Evolutionary conservation across 1,139 yeast genomes (phyloP), one percentile per base, ranked within the genome.

Genomic region (Eremothecium cymbalariae): DNA sequence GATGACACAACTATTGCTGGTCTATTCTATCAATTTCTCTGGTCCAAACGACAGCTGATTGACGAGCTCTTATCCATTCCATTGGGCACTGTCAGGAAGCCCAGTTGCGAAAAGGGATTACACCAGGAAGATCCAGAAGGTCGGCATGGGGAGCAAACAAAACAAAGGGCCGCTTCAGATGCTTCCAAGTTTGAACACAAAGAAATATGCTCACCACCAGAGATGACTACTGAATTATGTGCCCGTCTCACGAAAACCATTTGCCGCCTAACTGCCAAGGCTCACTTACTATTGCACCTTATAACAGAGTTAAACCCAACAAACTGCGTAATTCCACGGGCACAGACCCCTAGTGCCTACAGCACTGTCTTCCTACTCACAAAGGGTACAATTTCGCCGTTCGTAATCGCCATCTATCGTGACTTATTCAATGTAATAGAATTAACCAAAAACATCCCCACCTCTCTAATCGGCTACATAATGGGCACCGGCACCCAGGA

Each of bases 301-400:
- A 41, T 44, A 8, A 44, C 50, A 46, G 48, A 47, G 30, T 31
- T 46, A 18, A 55, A 55, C 32, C 55, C 57, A 2, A 52, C 55
- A 2, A 55, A 54, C 36, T 46, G 53, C 33, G 48, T 55, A 20
- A 55, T 7, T 8, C 25, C 25, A 23, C 13, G 14, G 8, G 8
- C 8, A 8, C 15, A 25, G n/a, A n/a, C 21, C 11, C 23, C 25
- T 12, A 12, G 21, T 14, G 25, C 25, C 5, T 15, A 21, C 17
- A 12, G 25, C 26, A 15, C 25, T 8, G n/a, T 28, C n/a, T 6
- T 18, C 3, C 28, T 34, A 9, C 21, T 41, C 4, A 35, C 45
- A 12, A 42, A 43, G 20, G 58, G 59, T 14, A 45, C 52, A 4
- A 42, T 54, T 13, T 46, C 55, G 3, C 60, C 59, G 18, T 55